Conservation (phyloP, 768 basidiomycete genomes). For the Kwoniella shandongensis region DNA sequence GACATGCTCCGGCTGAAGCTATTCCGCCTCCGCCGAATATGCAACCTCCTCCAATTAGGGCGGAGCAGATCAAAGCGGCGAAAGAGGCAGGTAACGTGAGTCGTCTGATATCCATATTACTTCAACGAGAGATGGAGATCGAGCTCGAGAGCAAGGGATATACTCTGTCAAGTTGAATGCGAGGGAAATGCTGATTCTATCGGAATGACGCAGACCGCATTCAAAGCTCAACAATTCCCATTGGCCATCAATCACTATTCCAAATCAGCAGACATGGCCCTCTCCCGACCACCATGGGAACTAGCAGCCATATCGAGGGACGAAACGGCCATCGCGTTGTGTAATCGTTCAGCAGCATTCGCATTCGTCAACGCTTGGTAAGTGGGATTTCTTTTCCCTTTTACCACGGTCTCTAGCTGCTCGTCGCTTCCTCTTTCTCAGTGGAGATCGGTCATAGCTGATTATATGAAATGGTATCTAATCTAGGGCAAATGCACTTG, state of each 20-base stretch:
- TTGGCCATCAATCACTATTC: slow-evolving; percentile 78
- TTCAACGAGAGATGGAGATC: not conserved
- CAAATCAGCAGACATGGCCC: slow-evolving; percentile 71
- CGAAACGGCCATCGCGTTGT: slow-evolving; percentile 83
- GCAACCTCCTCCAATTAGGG: slow-evolving; percentile 67
- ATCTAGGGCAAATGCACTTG: slow-evolving; percentile 45
- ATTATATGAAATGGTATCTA: too few relatives aligned
- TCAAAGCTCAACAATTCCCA: slow-evolving; percentile 69
- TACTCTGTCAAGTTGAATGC: too few relatives aligned
- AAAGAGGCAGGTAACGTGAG: slow-evolving; percentile 96
- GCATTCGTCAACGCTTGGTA: slow-evolving; percentile 69
- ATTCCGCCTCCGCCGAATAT: slow-evolving; percentile 80
- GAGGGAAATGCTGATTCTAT: too few relatives aligned
- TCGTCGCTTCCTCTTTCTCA: too few relatives aligned
- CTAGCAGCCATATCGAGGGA: slow-evolving; percentile 77
- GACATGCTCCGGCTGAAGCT: slow-evolving; percentile 56
- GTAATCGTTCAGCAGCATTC: slow-evolving; percentile 88
- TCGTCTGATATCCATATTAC: slow-evolving; percentile 19
- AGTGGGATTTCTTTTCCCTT: slow-evolving; percentile 10
- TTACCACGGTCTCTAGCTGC: too few relatives aligned
- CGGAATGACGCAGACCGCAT: slow-evolving; percentile 77
- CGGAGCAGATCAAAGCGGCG: slow-evolving; percentile 69
- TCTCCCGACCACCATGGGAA: slow-evolving; percentile 87
- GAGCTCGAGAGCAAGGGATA: not conserved
- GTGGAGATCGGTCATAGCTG: too few relatives aligned